Conservation (phyloP, 2,329 filamentous ascomycete species). For the Colletotrichum godetiae region DNA sequence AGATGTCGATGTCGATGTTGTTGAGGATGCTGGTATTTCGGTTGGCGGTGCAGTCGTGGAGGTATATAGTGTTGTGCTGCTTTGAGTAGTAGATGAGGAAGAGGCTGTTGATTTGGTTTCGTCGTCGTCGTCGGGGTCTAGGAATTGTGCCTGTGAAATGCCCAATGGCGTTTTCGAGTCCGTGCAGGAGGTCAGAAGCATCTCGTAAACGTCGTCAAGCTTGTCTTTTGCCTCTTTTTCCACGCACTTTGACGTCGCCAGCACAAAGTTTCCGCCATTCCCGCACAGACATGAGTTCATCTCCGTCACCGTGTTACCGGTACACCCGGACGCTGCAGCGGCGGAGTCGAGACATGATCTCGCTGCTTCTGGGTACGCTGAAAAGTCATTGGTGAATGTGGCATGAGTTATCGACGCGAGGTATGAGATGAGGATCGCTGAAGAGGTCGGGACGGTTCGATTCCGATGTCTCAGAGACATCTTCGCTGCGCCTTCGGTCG, state of each 20-base stretch:
- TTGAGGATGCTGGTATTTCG: not conserved
- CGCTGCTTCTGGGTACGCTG: slow-evolving; percentile 14
- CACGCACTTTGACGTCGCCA: slow-evolving; percentile 58
- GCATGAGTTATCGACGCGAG: slow-evolving; percentile 14
- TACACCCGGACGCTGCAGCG: slow-evolving; percentile 24
- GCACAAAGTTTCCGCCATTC: slow-evolving; percentile 57
- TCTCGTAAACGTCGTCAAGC: slow-evolving; percentile 55
- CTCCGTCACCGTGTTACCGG: slow-evolving; percentile 22
- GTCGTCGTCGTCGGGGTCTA: slow-evolving; percentile 38
- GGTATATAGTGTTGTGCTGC: slow-evolving; percentile 4
- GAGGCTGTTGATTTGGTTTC: slow-evolving; percentile 18
- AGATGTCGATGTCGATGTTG: not conserved
- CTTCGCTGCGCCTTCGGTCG: slow-evolving; percentile 4
- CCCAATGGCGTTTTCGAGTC: slow-evolving; percentile 56
- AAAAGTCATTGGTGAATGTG: slow-evolving; percentile 26
- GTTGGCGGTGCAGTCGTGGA: not conserved
- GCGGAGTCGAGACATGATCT: slow-evolving; percentile 25
- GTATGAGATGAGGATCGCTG: slow-evolving; percentile 24
- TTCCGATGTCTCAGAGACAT: slow-evolving; percentile 28
- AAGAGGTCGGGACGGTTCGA: slow-evolving; percentile 13
- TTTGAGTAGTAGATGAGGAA: not conserved
- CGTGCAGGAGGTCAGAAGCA: slow-evolving; percentile 55
- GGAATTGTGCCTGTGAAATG: slow-evolving; percentile 55
- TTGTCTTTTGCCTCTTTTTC: slow-evolving; percentile 49
- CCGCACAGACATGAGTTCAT: slow-evolving; percentile 31